Percentiles rank a stretch among this genome's conserved stretches.
phyloP scores from a whole-genome alignment of 129 eudicot genomes.

The Smallanthus sonchifolius region DNA sequence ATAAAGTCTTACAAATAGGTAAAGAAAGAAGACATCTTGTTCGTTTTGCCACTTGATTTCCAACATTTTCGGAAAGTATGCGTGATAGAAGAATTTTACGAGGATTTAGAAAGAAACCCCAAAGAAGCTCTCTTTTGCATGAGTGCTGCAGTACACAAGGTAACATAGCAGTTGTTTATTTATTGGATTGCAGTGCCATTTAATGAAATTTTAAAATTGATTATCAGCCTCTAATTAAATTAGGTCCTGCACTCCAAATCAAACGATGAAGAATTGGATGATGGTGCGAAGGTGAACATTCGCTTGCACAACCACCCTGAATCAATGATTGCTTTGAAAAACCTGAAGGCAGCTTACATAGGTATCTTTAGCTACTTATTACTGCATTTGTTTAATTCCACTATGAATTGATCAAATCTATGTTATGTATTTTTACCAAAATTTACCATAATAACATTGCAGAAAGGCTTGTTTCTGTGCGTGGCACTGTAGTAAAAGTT shows the following conservation, averaged over 20 bases:
- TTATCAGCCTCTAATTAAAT: neutral
- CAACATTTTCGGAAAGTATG: slow-evolving; percentile 68
- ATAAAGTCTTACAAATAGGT: slow-evolving; percentile 40
- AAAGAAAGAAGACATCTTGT: slow-evolving; percentile 34
- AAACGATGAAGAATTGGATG: slow-evolving; percentile 32
- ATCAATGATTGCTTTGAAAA: slow-evolving; percentile 84
- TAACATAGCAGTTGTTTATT: slow-evolving; percentile 16
- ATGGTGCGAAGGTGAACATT: slow-evolving; percentile 55
- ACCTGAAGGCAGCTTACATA: slow-evolving; percentile 93
- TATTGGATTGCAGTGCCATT: neutral
- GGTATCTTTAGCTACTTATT: slow-evolving; percentile 33
- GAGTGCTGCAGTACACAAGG: slow-evolving; percentile 89
- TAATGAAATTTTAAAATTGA: neutral
- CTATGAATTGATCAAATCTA: neutral
- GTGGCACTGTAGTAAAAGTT: slow-evolving; percentile 84
- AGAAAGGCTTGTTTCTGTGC: slow-evolving; percentile 90
- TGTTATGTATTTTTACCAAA: slow-evolving; percentile 10
- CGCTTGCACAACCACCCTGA: slow-evolving; percentile 83
- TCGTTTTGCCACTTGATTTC: slow-evolving; percentile 71
- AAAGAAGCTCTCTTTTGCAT: slow-evolving; percentile 86
- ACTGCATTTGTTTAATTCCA: neutral
- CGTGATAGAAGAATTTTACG: slow-evolving; percentile 41
- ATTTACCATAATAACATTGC: slow-evolving; percentile 15
- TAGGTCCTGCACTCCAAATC: slow-evolving; percentile 39
- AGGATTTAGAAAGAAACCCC: slow-evolving; percentile 55